A percentile compares a stretch with the other conserved stretches of the same genome.
These are phyloP conservation scores for Fusarium globosum DNA, from an alignment of 2,329 filamentous ascomycete genomes.

Conservation along the genomic window DNA sequence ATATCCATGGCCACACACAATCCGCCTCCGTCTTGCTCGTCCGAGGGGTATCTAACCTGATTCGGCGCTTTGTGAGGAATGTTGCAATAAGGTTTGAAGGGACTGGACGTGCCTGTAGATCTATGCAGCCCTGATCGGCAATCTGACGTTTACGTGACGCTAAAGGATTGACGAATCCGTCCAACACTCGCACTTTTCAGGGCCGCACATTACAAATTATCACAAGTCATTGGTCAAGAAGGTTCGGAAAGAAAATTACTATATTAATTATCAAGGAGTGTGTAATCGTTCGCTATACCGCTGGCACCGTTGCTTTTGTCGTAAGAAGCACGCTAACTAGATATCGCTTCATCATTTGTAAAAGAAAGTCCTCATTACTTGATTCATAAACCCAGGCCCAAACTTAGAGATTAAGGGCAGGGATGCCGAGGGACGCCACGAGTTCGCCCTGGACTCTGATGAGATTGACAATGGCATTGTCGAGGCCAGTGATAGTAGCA, in stretches of 20 bases:
- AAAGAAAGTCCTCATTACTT: not conserved
- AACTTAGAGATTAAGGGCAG: not conserved
- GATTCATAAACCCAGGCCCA: not conserved
- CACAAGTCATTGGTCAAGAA: not conserved
- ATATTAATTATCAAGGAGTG: conserved; percentile 12
- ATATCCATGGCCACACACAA: conserved; percentile 15
- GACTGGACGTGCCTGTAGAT: conserved; percentile 12
- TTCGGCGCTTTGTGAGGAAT: conserved; percentile 3
- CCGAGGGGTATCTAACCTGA: not conserved
- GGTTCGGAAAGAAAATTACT: not conserved
- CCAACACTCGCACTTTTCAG: not conserved
- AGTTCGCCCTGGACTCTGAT: accelerated
- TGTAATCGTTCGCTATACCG: not conserved
- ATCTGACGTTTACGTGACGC: not conserved
- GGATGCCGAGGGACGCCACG: not conserved
- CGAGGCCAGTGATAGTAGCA: not conserved
- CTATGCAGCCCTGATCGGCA: conserved; percentile 5
- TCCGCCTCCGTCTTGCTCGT: not conserved
- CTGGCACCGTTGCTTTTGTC: not conserved
- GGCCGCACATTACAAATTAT: not conserved
- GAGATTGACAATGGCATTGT: not conserved
- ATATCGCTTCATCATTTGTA: not conserved
- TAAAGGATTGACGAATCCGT: not conserved
- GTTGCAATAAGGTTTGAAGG: not conserved
- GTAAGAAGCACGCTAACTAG: not conserved